A percentile compares a stretch with the other conserved stretches of the same genome.
Evolutionary conservation across 352 stramenopile species (phyloP).

Genomic region (Saprolegnia diclina): DNA sequence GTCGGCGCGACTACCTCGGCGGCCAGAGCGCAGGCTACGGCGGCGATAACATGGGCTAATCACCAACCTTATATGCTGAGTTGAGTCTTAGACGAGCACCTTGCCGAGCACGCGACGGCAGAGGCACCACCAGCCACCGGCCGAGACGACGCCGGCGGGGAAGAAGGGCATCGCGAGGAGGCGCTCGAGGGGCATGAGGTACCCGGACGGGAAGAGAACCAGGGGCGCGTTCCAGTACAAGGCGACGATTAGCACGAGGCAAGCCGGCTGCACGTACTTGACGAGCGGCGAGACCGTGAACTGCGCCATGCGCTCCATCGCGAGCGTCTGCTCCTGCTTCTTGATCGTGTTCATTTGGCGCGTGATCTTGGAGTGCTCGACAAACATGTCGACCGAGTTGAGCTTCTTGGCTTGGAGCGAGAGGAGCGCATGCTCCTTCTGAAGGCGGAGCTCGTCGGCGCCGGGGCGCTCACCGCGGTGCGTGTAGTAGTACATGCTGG

Average conservation of each 20-base stretch:
- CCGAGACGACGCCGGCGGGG: conserved; percentile 63
- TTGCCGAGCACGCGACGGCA: conserved; percentile 70
- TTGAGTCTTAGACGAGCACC: conserved; percentile 41
- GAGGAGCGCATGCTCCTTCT: background rate
- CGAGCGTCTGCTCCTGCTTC: conserved; percentile 78
- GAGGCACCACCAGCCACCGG: conserved; percentile 65
- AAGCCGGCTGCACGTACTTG: conserved; percentile 37
- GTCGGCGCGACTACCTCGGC: conserved; percentile 91
- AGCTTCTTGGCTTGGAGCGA: conserved; percentile 30
- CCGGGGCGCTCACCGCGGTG: background rate
- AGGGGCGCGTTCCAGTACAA: conserved; percentile 79
- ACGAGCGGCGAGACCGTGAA: conserved; percentile 41
- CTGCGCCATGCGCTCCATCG: conserved; percentile 59
- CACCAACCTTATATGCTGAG: background rate
- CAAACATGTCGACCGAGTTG: conserved; percentile 84
- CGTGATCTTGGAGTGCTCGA: conserved; percentile 81
- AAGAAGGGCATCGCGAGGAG: conserved; percentile 73
- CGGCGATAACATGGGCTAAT: conserved; percentile 84
- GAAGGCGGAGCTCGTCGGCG: background rate
- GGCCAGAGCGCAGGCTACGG: conserved; percentile 90
- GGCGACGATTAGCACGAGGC: conserved; percentile 47
- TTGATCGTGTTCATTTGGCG: conserved; percentile 82
- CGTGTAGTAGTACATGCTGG: background rate
- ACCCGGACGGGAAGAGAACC: conserved; percentile 58
- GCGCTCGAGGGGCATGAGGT: conserved; percentile 71